Evolutionary conservation across 73 alveolate species (phyloP), one percentile per base, ranked within the genome.

Genomic region (Paramecium primaurelia): DNA sequence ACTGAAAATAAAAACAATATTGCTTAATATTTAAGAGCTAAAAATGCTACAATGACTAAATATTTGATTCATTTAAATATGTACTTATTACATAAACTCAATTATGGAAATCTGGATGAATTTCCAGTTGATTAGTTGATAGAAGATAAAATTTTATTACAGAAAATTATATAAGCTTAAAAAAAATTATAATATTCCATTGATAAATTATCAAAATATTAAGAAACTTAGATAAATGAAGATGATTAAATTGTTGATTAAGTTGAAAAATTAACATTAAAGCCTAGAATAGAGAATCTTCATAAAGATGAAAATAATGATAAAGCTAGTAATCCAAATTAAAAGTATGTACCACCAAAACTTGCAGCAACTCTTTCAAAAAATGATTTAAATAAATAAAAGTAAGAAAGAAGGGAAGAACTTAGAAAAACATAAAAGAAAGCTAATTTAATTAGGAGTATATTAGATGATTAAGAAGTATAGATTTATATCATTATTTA

Each of bases 261-360:
- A 54, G 69, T 54, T 54, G 58, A 75, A 26, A 47, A 44, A 45
- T 45, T 80, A 37, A 73, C 91, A 0, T 80, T 45, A 26, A 80
- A 80, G 25, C 91, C 91, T 16, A 80, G 73, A 44, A 44, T 80
- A 45, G 91, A 80, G n/a, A 80, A 80, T 47, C 47, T 80, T 38
- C 28, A 44, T 26, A 44, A 49, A 49, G 71, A 80, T 25, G 47
- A 80, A 44, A 10, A 51, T 6, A n/a, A 22, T 54, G 69, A 75
- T 12, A 22, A 75, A 36, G 16, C 2, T 16, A 68, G 26, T 68
- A 68, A 68, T 68, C 34, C 34, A 80, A 32, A 80, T 14, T 22
- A 40, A 12, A 80, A 80, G 26, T 80, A 80, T 80, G 91, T 80
- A 3, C 77, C 91, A 45, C 91, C 91, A 12, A 80, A 80, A n/a